These are phyloP conservation scores for Sechiopsis laciniata DNA, from an alignment of 306 rosid genomes.

Conservation along the genomic window DNA sequence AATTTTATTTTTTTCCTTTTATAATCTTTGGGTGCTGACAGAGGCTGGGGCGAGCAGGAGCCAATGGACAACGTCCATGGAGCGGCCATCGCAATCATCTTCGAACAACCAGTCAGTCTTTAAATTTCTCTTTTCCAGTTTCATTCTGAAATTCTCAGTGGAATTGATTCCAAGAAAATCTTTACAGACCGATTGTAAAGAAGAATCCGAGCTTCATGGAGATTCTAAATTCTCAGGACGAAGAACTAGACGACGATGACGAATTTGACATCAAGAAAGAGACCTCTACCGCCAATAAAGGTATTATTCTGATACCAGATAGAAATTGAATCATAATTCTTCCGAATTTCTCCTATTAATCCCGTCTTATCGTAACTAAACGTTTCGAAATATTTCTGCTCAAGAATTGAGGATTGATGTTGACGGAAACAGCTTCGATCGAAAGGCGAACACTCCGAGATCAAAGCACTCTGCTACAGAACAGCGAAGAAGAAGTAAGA, in stretches of 20 bases:
- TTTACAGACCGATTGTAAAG: constrained; percentile 56
- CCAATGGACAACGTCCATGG: constrained; percentile 56
- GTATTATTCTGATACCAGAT: constrained; percentile 31
- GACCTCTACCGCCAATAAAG: constrained; percentile 37
- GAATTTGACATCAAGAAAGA: constrained; percentile 48
- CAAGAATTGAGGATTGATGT: constrained; percentile 57
- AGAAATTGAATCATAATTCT: no score
- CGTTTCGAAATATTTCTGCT: constrained; percentile 19
- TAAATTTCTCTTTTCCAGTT: not conserved
- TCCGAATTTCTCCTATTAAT: no score
- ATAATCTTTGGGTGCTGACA: constrained; percentile 16
- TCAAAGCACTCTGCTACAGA: constrained; percentile 98
- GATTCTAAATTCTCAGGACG: constrained; percentile 73
- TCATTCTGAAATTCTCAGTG: not conserved
- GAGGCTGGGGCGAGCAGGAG: constrained; percentile 47
- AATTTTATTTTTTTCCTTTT: not conserved
- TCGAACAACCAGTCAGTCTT: constrained; percentile 68
- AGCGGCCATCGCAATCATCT: constrained; percentile 68
- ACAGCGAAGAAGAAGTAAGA: constrained; percentile 96
- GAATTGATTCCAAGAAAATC: constrained; percentile 18
- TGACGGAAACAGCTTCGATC: constrained; percentile 62
- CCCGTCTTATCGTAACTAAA: not conserved
- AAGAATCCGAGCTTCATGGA: constrained; percentile 79
- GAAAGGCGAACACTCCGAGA: constrained; percentile 86
- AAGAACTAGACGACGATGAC: constrained; percentile 62